Conservation (phyloP, 805 yeast genomes). For the Kuraishia hungarica region DNA sequence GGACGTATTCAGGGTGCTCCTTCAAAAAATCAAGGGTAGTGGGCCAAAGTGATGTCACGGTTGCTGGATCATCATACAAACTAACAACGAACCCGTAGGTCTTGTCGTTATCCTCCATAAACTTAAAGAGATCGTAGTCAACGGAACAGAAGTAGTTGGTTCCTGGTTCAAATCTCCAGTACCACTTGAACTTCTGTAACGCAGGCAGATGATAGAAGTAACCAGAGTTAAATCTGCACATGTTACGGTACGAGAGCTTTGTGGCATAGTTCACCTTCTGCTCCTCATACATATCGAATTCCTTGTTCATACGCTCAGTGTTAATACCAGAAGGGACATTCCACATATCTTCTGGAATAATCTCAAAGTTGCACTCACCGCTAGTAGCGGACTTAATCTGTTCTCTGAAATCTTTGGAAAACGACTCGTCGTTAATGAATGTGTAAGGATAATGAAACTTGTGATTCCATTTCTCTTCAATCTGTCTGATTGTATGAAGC, state of each 20-base stretch:
- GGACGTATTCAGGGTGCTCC: constrained; percentile 48
- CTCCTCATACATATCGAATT: constrained; percentile 18
- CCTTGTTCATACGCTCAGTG: constrained; percentile 14
- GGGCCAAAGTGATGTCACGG: constrained; percentile 74
- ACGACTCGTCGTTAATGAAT: constrained; percentile 62
- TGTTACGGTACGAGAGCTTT: constrained; percentile 70
- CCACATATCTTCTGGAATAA: constrained; percentile 42
- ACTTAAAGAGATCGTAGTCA: constrained; percentile 71
- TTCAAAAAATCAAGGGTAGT: constrained; percentile 57
- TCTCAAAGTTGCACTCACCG: constrained; percentile 17
- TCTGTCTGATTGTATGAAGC: constrained; percentile 40
- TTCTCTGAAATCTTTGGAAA: constrained; percentile 47
- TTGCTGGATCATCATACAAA: constrained; percentile 51
- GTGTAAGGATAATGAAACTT: constrained; percentile 73
- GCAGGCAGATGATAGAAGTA: constrained; percentile 70
- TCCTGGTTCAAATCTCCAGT: constrained; percentile 92
- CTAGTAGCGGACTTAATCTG: constrained; percentile 28
- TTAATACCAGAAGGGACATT: constrained; percentile 51
- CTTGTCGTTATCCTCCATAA: constrained; percentile 68
- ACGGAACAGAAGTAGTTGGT: constrained; percentile 69
- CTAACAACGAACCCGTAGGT: constrained; percentile 73
- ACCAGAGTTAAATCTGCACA: constrained; percentile 87
- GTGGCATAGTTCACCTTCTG: constrained; percentile 65
- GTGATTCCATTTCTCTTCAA: constrained; percentile 55
- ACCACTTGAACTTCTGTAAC: constrained; percentile 66